Conservation (phyloP, 345 rosid genomes). For the Combretum micranthum region DNA sequence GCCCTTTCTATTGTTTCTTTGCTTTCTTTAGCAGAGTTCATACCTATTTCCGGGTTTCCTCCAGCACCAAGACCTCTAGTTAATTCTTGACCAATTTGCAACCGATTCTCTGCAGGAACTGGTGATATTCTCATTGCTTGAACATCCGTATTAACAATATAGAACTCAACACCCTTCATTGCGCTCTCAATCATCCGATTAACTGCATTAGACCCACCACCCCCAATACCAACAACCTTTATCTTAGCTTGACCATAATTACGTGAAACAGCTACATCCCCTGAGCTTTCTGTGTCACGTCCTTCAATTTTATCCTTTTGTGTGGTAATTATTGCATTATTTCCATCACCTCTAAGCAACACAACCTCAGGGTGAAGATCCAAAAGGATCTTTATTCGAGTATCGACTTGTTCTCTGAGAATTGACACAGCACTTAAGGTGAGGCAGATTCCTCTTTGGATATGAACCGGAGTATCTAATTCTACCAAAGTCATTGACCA, state of each 20-base stretch:
- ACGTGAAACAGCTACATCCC: constrained; percentile 33
- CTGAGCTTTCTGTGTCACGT: constrained; percentile 39
- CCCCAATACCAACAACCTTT: constrained; percentile 96
- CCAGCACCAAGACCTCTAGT: constrained; percentile 99
- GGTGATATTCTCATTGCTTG: constrained; percentile 95
- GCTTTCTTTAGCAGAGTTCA: constrained; percentile 96
- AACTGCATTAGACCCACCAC: constrained; percentile 99
- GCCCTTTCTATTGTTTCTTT: constrained; percentile 79
- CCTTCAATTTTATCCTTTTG: constrained; percentile 46
- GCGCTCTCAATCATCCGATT: constrained; percentile 95
- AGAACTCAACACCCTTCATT: constrained; percentile 91
- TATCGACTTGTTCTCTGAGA: constrained; percentile 45
- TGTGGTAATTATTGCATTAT: constrained; percentile 16
- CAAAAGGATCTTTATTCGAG: constrained; percentile 62
- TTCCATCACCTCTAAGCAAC: constrained; percentile 77
- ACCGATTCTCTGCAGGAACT: constrained; percentile 63
- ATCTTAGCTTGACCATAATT: constrained; percentile 73
- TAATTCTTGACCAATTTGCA: constrained; percentile 91
- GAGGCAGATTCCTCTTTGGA: constrained; percentile 23
- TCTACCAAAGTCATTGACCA: constrained; percentile 46
- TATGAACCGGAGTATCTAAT: constrained; percentile 6
- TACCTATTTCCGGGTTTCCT: constrained; percentile 95
- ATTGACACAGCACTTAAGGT: constrained; percentile 36
- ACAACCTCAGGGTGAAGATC: constrained; percentile 79
- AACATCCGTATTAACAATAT: constrained; percentile 89